phyloP scores from a whole-genome alignment of 371 early-diverging fungal species.

The Mucor ambiguus region DNA sequence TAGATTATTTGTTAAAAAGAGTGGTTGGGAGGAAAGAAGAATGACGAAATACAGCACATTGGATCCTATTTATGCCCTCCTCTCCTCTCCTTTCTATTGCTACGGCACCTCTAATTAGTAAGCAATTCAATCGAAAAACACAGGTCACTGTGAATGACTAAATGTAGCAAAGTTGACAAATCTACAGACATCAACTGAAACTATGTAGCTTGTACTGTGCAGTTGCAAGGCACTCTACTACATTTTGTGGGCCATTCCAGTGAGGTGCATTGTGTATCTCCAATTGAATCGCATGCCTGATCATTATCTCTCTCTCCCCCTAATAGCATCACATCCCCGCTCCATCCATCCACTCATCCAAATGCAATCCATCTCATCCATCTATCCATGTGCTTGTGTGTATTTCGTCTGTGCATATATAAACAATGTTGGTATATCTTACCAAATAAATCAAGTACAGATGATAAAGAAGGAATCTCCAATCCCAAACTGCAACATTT shows the following conservation, averaged over 20 bases:
- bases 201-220: neutral
- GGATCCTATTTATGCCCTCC: neutral
- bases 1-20: neutral
- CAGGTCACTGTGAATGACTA: constrained; percentile 15
- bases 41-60: neutral
- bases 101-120: neutral
- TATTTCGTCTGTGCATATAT: neutral
- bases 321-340: neutral
- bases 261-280: neutral
- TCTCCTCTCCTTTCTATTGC: neutral
- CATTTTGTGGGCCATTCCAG: neutral
- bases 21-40: neutral
- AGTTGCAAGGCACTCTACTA: neutral
- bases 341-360: constrained; percentile 11
- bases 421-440: neutral
- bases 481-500: neutral
- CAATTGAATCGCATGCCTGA: neutral
- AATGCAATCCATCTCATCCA: constrained; percentile 13
- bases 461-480: constrained; percentile 12
- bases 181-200: neutral
- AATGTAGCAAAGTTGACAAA: constrained; percentile 11
- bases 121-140: constrained; percentile 6
- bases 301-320: neutral
- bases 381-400: neutral
- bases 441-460: constrained; percentile 16